These are phyloP conservation scores for Tetradesmus obliquus DNA, from an alignment of 139 green algal species.

Conservation along the genomic window DNA sequence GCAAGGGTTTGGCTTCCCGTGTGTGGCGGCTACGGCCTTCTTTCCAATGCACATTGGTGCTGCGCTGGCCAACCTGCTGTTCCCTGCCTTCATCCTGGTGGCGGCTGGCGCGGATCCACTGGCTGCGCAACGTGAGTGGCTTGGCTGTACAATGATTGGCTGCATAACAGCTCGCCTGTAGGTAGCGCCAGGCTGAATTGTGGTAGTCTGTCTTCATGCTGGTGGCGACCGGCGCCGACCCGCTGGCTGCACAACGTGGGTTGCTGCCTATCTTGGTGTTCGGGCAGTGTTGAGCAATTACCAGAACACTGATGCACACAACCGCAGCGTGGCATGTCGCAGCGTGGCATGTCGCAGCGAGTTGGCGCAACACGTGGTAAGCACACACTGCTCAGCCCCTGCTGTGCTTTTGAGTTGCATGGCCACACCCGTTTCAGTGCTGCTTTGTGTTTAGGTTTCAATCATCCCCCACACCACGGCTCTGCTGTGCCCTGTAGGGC, in stretches of 20 bases:
- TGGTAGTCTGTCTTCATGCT: not conserved
- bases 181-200: not conserved
- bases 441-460: too few relatives aligned
- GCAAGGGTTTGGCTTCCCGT: slow-evolving; percentile 71
- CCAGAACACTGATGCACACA: too few relatives aligned
- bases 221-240: not conserved
- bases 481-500: not conserved
- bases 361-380: too few relatives aligned
- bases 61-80: slow-evolving; percentile 72
- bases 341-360: too few relatives aligned
- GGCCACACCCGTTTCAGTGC: too few relatives aligned
- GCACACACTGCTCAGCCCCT: too few relatives aligned
- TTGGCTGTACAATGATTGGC: not conserved
- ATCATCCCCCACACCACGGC: too few relatives aligned
- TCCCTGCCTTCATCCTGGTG: slow-evolving; percentile 78
- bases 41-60: slow-evolving; percentile 70
- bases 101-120: slow-evolving; percentile 64
- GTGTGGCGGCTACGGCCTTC: slow-evolving; percentile 59
- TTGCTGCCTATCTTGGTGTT: too few relatives aligned
- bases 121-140: slow-evolving; percentile 1
- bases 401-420: too few relatives aligned
- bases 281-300: too few relatives aligned
- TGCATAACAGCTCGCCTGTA: not conserved
- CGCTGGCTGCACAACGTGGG: not conserved
- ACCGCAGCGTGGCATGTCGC: too few relatives aligned